These are phyloP conservation scores for Malbranchea zuffiana DNA, from an alignment of 2,329 filamentous ascomycete genomes.

Conservation along the genomic window DNA sequence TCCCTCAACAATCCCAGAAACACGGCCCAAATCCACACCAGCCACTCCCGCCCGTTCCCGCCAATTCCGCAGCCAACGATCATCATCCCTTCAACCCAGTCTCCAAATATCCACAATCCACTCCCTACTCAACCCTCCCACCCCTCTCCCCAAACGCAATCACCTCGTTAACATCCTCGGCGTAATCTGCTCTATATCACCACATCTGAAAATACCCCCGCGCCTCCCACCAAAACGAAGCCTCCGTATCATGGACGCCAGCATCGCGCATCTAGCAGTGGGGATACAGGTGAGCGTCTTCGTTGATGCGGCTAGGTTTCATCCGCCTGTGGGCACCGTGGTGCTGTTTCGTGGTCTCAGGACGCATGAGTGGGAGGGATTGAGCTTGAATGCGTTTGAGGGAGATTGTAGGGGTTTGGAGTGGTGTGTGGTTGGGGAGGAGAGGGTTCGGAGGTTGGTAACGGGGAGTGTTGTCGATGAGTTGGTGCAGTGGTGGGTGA, in stretches of 20 bases:
- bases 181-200: constrained; percentile 20
- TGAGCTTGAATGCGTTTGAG: constrained; percentile 24
- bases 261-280: constrained; percentile 5
- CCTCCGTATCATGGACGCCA: constrained; percentile 21
- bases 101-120: too few relatives aligned
- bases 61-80: too few relatives aligned
- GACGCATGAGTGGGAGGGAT: constrained; percentile 21
- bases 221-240: constrained; percentile 23
- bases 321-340: constrained; percentile 20
- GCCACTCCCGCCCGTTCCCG: too few relatives aligned
- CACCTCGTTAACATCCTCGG: constrained; percentile 20
- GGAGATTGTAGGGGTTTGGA: constrained; percentile 16
- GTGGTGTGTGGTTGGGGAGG: constrained; percentile 19
- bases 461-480: constrained; percentile 15
- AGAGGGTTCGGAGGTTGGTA: constrained; percentile 11
- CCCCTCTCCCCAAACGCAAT: constrained; percentile 17
- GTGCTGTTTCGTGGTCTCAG: constrained; percentile 21
- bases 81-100: too few relatives aligned
- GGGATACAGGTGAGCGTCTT: constrained; percentile 22
- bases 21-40: neutral
- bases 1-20: too few relatives aligned
- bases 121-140: constrained; percentile 14
- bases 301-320: constrained; percentile 20
- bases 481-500: constrained; percentile 18
- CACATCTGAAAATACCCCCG: constrained; percentile 17